Evolutionary conservation across 768 basidiomycete species (phyloP), one percentile per base, ranked within the genome.

Genomic region (Russula emetica): DNA sequence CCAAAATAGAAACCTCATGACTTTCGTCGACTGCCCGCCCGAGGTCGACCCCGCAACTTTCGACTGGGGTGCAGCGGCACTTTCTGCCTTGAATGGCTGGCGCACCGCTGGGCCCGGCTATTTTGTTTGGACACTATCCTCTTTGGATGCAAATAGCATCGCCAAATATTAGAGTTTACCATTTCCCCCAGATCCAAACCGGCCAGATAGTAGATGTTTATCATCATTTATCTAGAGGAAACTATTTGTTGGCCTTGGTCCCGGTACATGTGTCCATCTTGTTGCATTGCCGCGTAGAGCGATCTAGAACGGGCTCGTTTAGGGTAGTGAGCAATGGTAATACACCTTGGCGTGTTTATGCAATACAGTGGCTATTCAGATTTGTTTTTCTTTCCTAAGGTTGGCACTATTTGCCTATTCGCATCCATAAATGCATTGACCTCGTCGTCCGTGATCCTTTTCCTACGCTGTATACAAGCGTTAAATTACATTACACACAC

Each of bases 381-480:
- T 7, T 14, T 28, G 30, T 26, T 4, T 22, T 65, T 71, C 72
- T 79, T 83, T 30, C 79, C 76, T 56, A 79, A 74, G 1, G 78
- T 77, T 1, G 84, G 82, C 24, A 84, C 83, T 64, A 98, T 97
- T 75, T 84, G 83, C 57, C 96, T 84, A 44, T 73, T 83, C 28
- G 80, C 70, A 71, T 95, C 89, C 91, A 95, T 97, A 78, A 91
- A 98, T 4, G 76, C 71, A 54, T 82, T 75, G 51, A 96, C 77
- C 10, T 83, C 79, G 2, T 87, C 90, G 9, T 95, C 93, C 0
- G 92, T 90, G 34, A 98, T 79, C 64, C 82, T 85, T 7, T 88
- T 83, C 74, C 86, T 85, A 66, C 87, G 85, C 94, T 98, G 71
- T 54, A 63, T 38, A 16, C 18, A 38, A 64, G 22, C 44, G n/a